Evolutionary conservation across 1,284 basidiomycete species (phyloP).

Genomic region (Naganishia liquefaciens): DNA sequence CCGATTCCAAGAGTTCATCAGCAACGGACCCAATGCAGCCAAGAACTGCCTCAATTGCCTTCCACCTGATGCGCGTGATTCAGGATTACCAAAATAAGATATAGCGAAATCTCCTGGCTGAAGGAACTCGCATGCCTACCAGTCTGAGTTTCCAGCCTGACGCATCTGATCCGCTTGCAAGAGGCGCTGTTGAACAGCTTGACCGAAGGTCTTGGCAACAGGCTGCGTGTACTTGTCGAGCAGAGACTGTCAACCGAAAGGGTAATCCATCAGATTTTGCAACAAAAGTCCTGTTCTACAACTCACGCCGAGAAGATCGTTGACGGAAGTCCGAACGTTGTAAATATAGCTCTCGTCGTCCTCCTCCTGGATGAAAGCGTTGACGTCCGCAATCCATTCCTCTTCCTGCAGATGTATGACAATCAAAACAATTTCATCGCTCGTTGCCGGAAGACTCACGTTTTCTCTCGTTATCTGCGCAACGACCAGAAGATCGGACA

Average conservation of each 20-base stretch:
- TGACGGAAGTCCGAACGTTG: constrained; percentile 76
- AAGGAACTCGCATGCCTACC: constrained; percentile 42
- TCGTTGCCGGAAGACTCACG: constrained; percentile 56
- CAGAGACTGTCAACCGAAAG: constrained; percentile 60
- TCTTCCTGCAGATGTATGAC: constrained; percentile 65
- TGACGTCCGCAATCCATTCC: constrained; percentile 83
- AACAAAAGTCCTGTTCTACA: background rate
- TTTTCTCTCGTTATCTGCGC: constrained; percentile 87
- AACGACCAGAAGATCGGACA: constrained; percentile 68
- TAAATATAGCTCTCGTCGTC: constrained; percentile 85
- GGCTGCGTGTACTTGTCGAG: constrained; percentile 67
- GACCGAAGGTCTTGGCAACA: constrained; percentile 63
- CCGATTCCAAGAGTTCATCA: constrained; percentile 70
- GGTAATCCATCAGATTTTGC: constrained; percentile 12
- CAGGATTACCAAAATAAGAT: constrained; percentile 15
- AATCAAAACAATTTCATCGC: background rate
- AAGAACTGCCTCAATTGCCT: constrained; percentile 78
- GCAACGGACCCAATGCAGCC: constrained; percentile 81
- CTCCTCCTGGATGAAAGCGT: constrained; percentile 90
- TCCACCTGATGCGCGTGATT: constrained; percentile 66
- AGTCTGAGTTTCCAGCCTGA: constrained; percentile 46
- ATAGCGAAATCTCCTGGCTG: too few species aligned
- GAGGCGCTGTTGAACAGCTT: constrained; percentile 58
- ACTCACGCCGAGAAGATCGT: constrained; percentile 77
- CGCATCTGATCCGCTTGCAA: constrained; percentile 43